phyloP scores from a whole-genome alignment of 2,329 filamentous ascomycete genomes.

The Aspergillus amoenus region DNA sequence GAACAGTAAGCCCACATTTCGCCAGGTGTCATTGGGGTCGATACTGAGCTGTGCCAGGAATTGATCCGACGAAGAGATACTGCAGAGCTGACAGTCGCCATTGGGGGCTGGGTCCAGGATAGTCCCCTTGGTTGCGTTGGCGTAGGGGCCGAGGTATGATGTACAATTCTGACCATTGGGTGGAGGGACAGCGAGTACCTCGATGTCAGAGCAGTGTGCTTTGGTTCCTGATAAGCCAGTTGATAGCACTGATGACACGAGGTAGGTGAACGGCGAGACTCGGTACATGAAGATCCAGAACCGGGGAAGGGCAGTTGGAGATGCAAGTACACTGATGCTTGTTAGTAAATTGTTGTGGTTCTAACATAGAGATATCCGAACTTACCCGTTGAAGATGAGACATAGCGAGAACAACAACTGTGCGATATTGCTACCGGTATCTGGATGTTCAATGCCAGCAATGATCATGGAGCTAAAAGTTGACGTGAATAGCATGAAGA shows the following conservation, averaged over 20 bases:
- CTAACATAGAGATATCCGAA: background rate
- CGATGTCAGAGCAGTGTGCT: conserved; percentile 35
- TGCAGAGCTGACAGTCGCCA: conserved; percentile 56
- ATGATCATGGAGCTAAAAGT: conserved; percentile 73
- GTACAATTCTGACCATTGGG: conserved; percentile 64
- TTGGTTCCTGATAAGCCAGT: conserved; percentile 31
- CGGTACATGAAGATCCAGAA: conserved; percentile 82
- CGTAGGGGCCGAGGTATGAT: conserved; percentile 61
- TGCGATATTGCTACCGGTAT: conserved; percentile 63
- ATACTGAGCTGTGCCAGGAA: conserved; percentile 51
- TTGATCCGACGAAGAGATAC: conserved; percentile 44
- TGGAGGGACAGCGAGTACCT: conserved; percentile 39
- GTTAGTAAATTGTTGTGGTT: background rate
- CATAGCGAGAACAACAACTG: conserved; percentile 58
- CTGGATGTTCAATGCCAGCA: conserved; percentile 64
- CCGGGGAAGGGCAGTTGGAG: conserved; percentile 58
- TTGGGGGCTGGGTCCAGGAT: conserved; percentile 62
- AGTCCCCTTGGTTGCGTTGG: conserved; percentile 54
- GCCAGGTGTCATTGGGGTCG: conserved; percentile 49
- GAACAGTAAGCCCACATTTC: conserved; percentile 57
- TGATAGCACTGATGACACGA: conserved; percentile 43
- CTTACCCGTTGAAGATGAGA: conserved; percentile 54
- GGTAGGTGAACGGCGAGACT: conserved; percentile 65
- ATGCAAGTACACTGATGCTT: conserved; percentile 56
- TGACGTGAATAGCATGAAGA: conserved; percentile 68